Conservation (phyloP, 306 rosid genomes). For the Trifolium subterraneum region DNA sequence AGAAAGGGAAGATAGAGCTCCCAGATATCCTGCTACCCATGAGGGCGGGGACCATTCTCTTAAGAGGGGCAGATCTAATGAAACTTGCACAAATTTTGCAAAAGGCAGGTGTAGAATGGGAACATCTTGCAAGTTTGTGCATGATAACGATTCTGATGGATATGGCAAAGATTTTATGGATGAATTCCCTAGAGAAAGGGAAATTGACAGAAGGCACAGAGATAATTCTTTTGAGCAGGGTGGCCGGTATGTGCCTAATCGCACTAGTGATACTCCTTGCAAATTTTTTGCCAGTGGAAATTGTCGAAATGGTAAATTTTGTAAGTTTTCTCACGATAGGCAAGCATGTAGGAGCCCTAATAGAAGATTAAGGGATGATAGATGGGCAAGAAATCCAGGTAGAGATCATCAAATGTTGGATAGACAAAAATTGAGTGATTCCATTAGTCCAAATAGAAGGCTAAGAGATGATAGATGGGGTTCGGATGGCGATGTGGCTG, state of each 20-base stretch:
- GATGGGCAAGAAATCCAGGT: conserved; percentile 58
- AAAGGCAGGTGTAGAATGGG: conserved; percentile 90
- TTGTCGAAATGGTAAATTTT: conserved; percentile 87
- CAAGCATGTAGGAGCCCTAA: conserved; percentile 70
- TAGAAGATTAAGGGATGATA: conserved; percentile 69
- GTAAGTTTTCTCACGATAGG: conserved; percentile 87
- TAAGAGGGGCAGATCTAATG: conserved; percentile 69
- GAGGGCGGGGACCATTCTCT: conserved; percentile 61
- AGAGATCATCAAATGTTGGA: conserved; percentile 57
- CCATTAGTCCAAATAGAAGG: conserved; percentile 73
- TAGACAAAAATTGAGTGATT: conserved; percentile 59
- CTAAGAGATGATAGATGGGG: conserved; percentile 65
- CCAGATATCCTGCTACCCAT: conserved; percentile 58
- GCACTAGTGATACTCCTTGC: conserved; percentile 68
- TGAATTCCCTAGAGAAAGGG: conserved; percentile 73
- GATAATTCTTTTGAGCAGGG: conserved; percentile 74
- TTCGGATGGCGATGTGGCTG: conserved; percentile 49
- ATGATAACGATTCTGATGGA: conserved; percentile 72
- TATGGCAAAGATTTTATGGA: conserved; percentile 57
- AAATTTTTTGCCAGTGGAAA: conserved; percentile 84
- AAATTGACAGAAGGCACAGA: conserved; percentile 68
- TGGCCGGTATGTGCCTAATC: conserved; percentile 60
- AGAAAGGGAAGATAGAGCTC: conserved; percentile 63
- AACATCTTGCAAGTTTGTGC: conserved; percentile 77
- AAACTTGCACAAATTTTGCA: conserved; percentile 62